Percentiles rank a stretch among this genome's conserved stretches.
These are phyloP conservation scores for Malus asiatica DNA, from an alignment of 306 rosid species.

Conservation along the genomic window DNA sequence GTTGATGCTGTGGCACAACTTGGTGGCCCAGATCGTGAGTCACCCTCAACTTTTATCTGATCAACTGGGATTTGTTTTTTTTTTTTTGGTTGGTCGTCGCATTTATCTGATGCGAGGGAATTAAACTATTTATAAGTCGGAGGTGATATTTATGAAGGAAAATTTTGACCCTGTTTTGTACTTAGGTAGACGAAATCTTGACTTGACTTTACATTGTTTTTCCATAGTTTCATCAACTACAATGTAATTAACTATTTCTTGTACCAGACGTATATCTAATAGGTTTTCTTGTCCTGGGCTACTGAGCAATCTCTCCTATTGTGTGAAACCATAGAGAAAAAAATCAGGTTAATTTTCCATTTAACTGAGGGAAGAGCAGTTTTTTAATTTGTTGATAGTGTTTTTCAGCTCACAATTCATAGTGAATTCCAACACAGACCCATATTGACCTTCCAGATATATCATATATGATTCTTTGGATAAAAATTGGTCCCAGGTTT, in stretches of 20 bases:
- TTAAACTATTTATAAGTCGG: background rate
- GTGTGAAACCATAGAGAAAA: background rate
- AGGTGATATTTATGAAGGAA: background rate
- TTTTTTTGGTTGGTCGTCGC: background rate
- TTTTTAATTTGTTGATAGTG: background rate
- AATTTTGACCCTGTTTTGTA: background rate
- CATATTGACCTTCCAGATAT: background rate
- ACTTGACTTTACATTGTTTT: background rate
- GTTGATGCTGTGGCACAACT: conserved; percentile 96
- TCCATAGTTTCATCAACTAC: background rate
- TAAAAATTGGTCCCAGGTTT: background rate
- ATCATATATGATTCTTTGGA: background rate
- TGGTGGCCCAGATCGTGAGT: conserved; percentile 99
- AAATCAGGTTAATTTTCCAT: background rate
- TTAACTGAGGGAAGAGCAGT: background rate
- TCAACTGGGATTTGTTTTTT: conserved; percentile 10
- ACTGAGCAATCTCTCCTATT: background rate
- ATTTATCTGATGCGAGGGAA: conserved; percentile 1
- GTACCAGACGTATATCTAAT: background rate
- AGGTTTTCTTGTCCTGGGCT: background rate
- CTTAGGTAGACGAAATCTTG: background rate
- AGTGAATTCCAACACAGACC: background rate
- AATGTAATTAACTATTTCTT: background rate
- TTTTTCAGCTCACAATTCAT: background rate
- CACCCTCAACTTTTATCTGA: conserved; percentile 16